Evolutionary conservation across 257 asterid species (phyloP).

Genomic region (Verbascum thapsus): DNA sequence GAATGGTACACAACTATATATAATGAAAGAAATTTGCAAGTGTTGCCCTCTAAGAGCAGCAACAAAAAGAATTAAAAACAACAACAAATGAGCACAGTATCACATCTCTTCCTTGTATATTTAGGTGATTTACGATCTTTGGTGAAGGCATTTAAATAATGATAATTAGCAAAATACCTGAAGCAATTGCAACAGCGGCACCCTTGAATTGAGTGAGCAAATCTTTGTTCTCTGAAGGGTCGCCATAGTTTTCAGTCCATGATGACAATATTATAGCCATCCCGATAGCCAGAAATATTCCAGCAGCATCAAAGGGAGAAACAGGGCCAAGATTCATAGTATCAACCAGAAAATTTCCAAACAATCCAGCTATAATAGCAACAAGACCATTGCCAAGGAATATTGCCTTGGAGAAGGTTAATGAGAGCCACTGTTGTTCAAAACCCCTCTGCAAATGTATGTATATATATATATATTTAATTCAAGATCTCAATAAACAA

Average conservation of each 20-base stretch:
- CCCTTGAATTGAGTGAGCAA: slow-evolving; percentile 82
- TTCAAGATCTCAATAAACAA: slow-evolving; percentile 1
- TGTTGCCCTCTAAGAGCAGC: not conserved
- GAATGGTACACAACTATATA: too few relatives aligned
- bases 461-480: slow-evolving; percentile 23
- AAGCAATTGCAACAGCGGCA: slow-evolving; percentile 90
- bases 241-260: slow-evolving; percentile 90
- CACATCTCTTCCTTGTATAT: slow-evolving; percentile 8
- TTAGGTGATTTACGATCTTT: not conserved
- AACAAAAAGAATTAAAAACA: not conserved
- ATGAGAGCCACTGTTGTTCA: slow-evolving; percentile 96
- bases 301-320: slow-evolving; percentile 93
- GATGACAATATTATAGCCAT: slow-evolving; percentile 85
- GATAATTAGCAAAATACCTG: slow-evolving; percentile 53
- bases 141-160: not conserved
- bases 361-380: slow-evolving; percentile 80
- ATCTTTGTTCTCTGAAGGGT: slow-evolving; percentile 87
- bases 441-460: slow-evolving; percentile 77
- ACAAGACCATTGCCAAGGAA: slow-evolving; percentile 94
- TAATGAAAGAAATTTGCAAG: not conserved
- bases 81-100: not conserved
- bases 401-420: slow-evolving; percentile 93
- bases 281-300: slow-evolving; percentile 81
- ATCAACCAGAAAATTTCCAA: slow-evolving; percentile 87
- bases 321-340: slow-evolving; percentile 84